phyloP scores from a whole-genome alignment of 2,329 filamentous ascomycete species.

The Elsinoe batatas region DNA sequence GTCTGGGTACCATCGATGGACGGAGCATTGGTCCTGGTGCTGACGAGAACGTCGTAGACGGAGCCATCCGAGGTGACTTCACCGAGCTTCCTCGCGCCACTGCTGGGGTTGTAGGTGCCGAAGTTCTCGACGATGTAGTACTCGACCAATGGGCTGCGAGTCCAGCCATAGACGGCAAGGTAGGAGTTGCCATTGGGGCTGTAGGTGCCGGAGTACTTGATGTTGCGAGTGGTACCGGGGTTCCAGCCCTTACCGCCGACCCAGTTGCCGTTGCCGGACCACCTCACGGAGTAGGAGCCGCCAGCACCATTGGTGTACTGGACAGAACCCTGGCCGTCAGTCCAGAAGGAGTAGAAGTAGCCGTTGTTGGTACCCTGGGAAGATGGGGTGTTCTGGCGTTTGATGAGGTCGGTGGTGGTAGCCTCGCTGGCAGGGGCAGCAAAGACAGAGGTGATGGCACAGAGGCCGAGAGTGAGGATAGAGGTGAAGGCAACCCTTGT shows the following conservation, averaged over 20 bases:
- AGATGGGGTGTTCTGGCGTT: conserved; percentile 34
- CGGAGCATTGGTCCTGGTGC: conserved; percentile 36
- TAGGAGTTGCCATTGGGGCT: conserved; percentile 42
- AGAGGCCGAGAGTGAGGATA: conserved; percentile 30
- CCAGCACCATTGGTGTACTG: conserved; percentile 46
- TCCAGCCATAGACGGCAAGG: conserved; percentile 51
- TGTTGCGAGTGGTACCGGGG: conserved; percentile 39
- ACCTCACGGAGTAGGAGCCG: conserved; percentile 39
- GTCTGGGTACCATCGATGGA: conserved; percentile 46
- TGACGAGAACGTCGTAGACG: conserved; percentile 44
- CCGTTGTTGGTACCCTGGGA: conserved; percentile 45
- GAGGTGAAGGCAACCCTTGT: conserved; percentile 34
- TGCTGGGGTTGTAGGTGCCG: conserved; percentile 38
- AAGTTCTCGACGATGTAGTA: conserved; percentile 50
- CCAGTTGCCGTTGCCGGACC: conserved; percentile 43
- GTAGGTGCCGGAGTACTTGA: conserved; percentile 42
- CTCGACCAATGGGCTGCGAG: conserved; percentile 44
- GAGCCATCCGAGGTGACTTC: conserved; percentile 43
- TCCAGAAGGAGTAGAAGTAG: conserved; percentile 54
- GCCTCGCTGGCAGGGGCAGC: conserved; percentile 30
- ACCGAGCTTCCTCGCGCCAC: conserved; percentile 40
- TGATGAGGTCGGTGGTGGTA: conserved; percentile 26
- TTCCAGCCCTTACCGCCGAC: conserved; percentile 52
- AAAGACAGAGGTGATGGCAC: conserved; percentile 25
- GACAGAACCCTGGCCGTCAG: conserved; percentile 41